Percentiles rank a stretch among this genome's conserved stretches.
Conservation (phyloP, 352 stramenopile species). For the Phytopythium cucurbitacearum region DNA sequence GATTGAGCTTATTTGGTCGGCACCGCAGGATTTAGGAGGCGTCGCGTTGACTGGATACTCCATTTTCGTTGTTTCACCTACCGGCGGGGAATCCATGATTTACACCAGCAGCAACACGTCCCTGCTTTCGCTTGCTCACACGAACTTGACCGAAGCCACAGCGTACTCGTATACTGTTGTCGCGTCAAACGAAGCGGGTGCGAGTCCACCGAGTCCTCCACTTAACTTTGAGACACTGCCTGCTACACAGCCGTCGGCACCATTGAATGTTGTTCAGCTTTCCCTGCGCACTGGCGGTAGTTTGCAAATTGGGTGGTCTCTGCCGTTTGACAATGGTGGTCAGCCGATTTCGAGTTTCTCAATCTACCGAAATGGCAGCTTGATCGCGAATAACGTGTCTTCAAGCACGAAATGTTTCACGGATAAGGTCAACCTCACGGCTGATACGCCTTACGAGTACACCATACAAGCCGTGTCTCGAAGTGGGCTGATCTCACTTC, state of each 20-base stretch:
- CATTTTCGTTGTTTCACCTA: slow-evolving; percentile 16
- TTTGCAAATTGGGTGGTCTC: slow-evolving; percentile 54
- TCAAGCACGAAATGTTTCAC: slow-evolving; percentile 18
- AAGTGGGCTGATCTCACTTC: slow-evolving; percentile 31
- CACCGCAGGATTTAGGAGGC: slow-evolving; percentile 26
- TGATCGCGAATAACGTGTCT: slow-evolving; percentile 20
- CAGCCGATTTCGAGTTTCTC: slow-evolving; percentile 38
- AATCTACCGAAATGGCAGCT: slow-evolving; percentile 42
- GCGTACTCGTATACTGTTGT: slow-evolving; percentile 45
- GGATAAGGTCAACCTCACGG: slow-evolving; percentile 26
- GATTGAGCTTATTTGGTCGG: slow-evolving; percentile 27
- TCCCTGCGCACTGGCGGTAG: slow-evolving; percentile 41
- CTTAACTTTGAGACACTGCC: slow-evolving; percentile 29
- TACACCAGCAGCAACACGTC: slow-evolving; percentile 16
- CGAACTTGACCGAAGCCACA: slow-evolving; percentile 40
- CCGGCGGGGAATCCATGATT: slow-evolving; percentile 12
- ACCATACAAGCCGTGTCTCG: slow-evolving; percentile 32
- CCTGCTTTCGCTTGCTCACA: slow-evolving; percentile 33
- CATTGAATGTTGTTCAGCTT: slow-evolving; percentile 36
- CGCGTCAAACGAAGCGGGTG: slow-evolving; percentile 28
- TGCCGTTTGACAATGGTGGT: slow-evolving; percentile 46
- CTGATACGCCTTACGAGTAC: slow-evolving; percentile 44
- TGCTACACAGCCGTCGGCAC: slow-evolving; percentile 40
- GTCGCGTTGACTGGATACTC: slow-evolving; percentile 24
- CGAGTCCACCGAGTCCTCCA: slow-evolving; percentile 25